Base-by-base conservation (phyloP, 805 yeast genomes). In the Brettanomyces anomalus region DNA sequence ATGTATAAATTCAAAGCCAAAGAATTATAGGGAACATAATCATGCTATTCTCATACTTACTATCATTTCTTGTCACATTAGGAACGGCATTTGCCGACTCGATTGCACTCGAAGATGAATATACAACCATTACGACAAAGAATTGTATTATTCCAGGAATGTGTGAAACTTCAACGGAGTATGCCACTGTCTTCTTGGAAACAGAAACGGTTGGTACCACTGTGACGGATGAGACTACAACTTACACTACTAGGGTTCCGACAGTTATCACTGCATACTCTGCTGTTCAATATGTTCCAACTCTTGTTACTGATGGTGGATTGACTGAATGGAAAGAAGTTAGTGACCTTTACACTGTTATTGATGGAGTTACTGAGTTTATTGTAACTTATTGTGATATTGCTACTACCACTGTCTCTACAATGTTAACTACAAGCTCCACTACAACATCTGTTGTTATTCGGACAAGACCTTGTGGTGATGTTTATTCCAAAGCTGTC, bases 351-450 rank as follows among this genome's bases (percentile, higher is more conserved):
- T 41, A 49, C 10, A 43, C 48, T 3, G 47, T 45, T 40, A 38
- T 49, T 32, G 49, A 46, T 30, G 58, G 58, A 11, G 41, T 42
- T 15, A 32, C 46, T 3, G 43, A 48, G 3, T 47, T 46, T 4
- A 43, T 51, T 26, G 48, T 54, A 11, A 56, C 61, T 19, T 53
- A 50, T 21, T 56, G 61, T 43, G 55, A 45, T 28, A 49, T 55
- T 30, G 46, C 50, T 3, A 46, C 43, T n/a, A 28, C 43, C n/a
- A 40, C 49, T 4, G 45, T 49, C 4, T 37, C 45, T 20, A 35
- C 48, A 1, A 39, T 39, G 7, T 31, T 46, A 26, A 36, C 49
- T 3, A 46, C 42, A 13, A 42, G 49, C 16, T 44, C 53, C 5
- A 24, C 40, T 11, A 20, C 37, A 13, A 39, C 37, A 17, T 10